phyloP scores from a whole-genome alignment of 2,329 filamentous ascomycete species.

The Tolypocladium ophioglossoides region DNA sequence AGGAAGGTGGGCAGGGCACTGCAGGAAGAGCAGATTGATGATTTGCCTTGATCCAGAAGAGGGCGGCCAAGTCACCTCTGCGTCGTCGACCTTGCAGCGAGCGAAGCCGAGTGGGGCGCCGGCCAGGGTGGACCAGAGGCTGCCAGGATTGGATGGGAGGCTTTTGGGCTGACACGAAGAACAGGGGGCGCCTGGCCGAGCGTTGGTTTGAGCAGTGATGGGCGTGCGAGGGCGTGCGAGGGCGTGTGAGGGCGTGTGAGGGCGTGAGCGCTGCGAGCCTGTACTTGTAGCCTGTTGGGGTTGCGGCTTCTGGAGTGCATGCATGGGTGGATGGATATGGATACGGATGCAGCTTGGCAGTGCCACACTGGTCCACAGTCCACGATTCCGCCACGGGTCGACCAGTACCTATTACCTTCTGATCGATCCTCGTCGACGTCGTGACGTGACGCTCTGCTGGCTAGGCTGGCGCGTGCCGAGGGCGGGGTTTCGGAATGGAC shows the following conservation, averaged over 20 bases:
- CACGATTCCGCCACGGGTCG: background rate
- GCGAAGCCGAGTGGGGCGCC: conserved; percentile 9
- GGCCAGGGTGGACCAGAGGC: conserved; percentile 6
- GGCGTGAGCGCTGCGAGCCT: background rate
- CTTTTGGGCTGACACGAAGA: conserved; percentile 3
- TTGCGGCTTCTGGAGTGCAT: conserved; percentile 1
- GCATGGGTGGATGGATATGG: background rate
- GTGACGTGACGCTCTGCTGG: background rate
- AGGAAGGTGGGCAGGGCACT: conserved; percentile 2
- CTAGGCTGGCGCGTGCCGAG: conserved; percentile 3
- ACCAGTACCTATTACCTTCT: background rate
- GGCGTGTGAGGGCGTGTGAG: no score
- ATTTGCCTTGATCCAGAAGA: conserved; percentile 8
- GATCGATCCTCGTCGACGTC: background rate
- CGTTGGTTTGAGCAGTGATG: conserved; percentile 2
- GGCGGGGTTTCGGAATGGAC: conserved; percentile 9
- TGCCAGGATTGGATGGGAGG: conserved; percentile 5
- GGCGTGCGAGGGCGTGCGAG: no score
- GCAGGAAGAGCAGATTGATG: conserved; percentile 3
- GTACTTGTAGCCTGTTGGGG: background rate
- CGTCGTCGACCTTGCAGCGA: conserved; percentile 5
- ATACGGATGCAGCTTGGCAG: background rate
- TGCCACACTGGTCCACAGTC: background rate
- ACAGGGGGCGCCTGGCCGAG: conserved; percentile 2
- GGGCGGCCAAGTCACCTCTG: conserved; percentile 8